phyloP scores from a whole-genome alignment of 2,329 filamentous ascomycete genomes.

The Aphanoascus verrucosus region DNA sequence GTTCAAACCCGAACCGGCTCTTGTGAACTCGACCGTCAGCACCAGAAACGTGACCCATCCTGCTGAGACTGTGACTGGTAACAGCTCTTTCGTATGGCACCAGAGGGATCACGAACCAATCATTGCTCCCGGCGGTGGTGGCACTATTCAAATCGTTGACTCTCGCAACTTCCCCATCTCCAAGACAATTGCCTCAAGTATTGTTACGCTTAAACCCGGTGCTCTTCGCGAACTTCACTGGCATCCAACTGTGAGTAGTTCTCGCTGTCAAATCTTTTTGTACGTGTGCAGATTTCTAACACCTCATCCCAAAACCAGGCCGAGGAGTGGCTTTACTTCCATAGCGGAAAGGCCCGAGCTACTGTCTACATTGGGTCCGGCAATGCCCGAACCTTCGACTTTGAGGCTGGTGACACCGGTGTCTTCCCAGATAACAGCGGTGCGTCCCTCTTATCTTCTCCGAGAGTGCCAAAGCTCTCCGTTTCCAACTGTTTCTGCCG shows the following conservation, averaged over 20 bases:
- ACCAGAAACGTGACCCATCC: conserved; percentile 40
- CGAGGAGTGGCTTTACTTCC: conserved; percentile 63
- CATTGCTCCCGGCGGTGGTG: conserved; percentile 50
- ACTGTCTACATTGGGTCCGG: conserved; percentile 54
- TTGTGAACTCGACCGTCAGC: conserved; percentile 47
- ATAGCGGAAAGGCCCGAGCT: conserved; percentile 49
- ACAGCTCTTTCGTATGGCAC: conserved; percentile 53
- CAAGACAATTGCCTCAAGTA: conserved; percentile 54
- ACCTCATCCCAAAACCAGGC: conserved; percentile 35
- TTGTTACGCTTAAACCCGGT: conserved; percentile 53
- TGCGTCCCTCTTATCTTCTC: conserved; percentile 21
- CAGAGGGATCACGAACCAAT: conserved; percentile 47
- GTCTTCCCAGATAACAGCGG: conserved; percentile 54
- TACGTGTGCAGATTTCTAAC: background rate
- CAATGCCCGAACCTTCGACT: conserved; percentile 56
- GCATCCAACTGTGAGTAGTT: conserved; percentile 52
- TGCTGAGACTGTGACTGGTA: conserved; percentile 42
- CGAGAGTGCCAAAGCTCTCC: background rate
- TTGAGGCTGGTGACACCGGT: conserved; percentile 55
- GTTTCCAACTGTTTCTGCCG: background rate
- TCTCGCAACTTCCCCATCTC: conserved; percentile 56
- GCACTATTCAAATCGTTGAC: conserved; percentile 54
- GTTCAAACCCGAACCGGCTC: conserved; percentile 50
- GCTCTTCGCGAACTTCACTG: conserved; percentile 57
- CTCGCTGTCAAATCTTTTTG: background rate